These are phyloP conservation scores for Orbilia javanica DNA, from an alignment of 2,329 filamentous ascomycete genomes.

Conservation along the genomic window DNA sequence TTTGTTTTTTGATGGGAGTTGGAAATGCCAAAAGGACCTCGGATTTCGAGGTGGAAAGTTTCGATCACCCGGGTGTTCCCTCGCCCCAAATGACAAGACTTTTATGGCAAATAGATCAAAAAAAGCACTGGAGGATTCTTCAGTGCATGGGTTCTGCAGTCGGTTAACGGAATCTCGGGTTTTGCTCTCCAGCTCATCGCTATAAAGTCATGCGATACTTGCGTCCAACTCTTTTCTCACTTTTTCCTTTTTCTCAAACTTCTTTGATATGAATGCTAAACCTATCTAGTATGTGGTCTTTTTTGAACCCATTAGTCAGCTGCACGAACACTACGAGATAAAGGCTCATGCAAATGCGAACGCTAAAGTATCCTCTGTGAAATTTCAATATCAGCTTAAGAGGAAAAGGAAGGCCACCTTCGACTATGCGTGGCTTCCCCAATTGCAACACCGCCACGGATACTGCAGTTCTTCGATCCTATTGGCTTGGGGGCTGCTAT, in stretches of 20 bases:
- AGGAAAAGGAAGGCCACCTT: slow-evolving; percentile 4
- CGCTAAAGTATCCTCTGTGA: slow-evolving; percentile 6
- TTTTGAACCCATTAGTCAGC: not conserved
- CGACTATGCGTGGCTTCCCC: slow-evolving; percentile 15
- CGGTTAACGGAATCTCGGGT: slow-evolving; percentile 24
- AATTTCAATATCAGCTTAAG: not conserved
- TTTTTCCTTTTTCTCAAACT: slow-evolving; percentile 12
- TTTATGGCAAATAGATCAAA: slow-evolving; percentile 1
- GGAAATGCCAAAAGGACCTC: slow-evolving; percentile 19
- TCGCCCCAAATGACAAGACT: slow-evolving; percentile 14
- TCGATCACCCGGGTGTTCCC: slow-evolving; percentile 7
- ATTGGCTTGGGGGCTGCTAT: slow-evolving; percentile 30
- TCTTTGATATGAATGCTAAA: slow-evolving; percentile 14
- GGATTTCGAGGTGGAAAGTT: not conserved
- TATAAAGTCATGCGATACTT: slow-evolving; percentile 45
- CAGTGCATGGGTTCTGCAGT: slow-evolving; percentile 7
- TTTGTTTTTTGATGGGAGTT: not conserved
- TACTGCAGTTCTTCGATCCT: slow-evolving; percentile 19
- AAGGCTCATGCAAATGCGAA: slow-evolving; percentile 2
- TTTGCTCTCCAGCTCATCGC: slow-evolving; percentile 1
- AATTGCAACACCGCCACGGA: slow-evolving; percentile 52
- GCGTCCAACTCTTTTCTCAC: slow-evolving; percentile 27
- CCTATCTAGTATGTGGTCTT: slow-evolving; percentile 7
- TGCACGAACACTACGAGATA: slow-evolving; percentile 2
- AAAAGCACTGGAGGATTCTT: not conserved